Percentiles rank a stretch among this genome's conserved stretches.
phyloP scores from a whole-genome alignment of 2,329 filamentous ascomycete species.

The Pseudogymnoascus sp. region DNA sequence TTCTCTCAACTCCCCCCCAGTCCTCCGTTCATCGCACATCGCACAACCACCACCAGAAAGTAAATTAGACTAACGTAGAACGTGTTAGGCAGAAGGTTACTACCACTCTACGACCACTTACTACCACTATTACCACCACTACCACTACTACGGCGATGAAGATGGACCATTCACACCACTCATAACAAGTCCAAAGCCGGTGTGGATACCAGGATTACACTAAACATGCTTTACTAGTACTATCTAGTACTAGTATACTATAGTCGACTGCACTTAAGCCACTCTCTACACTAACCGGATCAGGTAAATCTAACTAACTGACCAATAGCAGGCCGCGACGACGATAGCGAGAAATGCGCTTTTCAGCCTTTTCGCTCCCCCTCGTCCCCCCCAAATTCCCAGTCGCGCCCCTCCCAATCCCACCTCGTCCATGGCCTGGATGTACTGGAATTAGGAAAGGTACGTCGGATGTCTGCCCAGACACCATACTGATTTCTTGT shows the following conservation, averaged over 20 bases:
- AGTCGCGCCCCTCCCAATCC: not conserved
- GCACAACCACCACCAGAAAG: not conserved
- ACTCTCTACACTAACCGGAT: not conserved
- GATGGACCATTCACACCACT: not conserved
- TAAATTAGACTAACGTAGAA: not conserved
- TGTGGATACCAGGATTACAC: not conserved
- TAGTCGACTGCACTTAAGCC: not conserved
- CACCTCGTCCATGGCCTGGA: not conserved
- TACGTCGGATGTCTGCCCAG: slow-evolving; percentile 13
- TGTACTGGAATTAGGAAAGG: not conserved
- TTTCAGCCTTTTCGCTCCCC: not conserved
- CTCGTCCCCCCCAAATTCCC: not conserved
- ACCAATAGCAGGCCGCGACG: not conserved
- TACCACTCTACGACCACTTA: no score
- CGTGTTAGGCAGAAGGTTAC: not conserved
- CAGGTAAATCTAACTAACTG: not conserved
- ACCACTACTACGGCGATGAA: not conserved
- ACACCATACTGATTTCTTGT: slow-evolving; percentile 17
- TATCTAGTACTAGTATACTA: not conserved
- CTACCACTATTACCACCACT: no score
- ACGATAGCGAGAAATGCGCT: not conserved
- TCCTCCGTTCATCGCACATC: not conserved
- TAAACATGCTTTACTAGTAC: not conserved
- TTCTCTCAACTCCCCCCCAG: not conserved
- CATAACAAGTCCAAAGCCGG: not conserved